phyloP scores from a whole-genome alignment of 306 rosid species.

The Ammopiptanthus mongolicus region DNA sequence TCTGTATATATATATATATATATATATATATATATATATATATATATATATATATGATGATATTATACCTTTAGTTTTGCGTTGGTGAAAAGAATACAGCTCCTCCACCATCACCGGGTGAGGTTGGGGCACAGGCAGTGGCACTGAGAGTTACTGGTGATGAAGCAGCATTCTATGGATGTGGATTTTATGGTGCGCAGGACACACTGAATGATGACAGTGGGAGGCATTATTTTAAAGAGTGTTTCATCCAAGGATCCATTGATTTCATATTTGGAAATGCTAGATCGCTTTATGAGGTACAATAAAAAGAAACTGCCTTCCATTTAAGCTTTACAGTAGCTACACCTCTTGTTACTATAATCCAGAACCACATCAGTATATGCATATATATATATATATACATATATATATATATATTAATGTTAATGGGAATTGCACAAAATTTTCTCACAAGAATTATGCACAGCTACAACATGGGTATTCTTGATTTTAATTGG shows the following conservation, averaged over 20 bases:
- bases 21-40: not conserved
- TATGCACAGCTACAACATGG: too few species aligned
- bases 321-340: too few species aligned
- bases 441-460: too few species aligned
- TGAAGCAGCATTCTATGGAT: conserved; percentile 66
- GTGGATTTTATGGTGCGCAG: conserved; percentile 82
- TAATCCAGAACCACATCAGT: too few species aligned
- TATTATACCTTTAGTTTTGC: not conserved
- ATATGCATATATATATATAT: too few species aligned
- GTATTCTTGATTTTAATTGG: too few species aligned
- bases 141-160: conserved; percentile 67
- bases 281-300: conserved; percentile 74
- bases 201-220: conserved; percentile 76
- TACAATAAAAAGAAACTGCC: not conserved
- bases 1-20: not conserved
- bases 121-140: conserved; percentile 74
- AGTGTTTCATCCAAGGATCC: conserved; percentile 81
- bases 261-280: conserved; percentile 87
- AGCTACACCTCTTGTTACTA: too few species aligned
- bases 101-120: conserved; percentile 57
- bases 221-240: conserved; percentile 72
- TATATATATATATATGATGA: not conserved
- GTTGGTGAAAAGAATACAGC: conserved; percentile 47
- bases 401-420: too few species aligned
- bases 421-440: too few species aligned